A percentile compares a stretch with the other conserved stretches of the same genome.
Conservation (phyloP, 148 eudicot species). For the Oxyria digyna region DNA sequence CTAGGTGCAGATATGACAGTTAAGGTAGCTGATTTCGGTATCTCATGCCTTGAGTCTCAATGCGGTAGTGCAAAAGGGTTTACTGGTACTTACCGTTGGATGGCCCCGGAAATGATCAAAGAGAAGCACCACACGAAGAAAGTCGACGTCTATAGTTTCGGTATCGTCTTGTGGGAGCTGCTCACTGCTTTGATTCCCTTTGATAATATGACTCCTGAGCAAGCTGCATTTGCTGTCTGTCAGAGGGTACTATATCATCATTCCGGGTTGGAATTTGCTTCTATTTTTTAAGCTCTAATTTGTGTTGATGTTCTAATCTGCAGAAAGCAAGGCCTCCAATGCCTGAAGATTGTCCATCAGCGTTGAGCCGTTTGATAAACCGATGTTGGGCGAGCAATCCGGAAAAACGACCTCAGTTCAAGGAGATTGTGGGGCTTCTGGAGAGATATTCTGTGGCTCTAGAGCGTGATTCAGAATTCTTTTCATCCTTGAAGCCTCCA, state of each 20-base stretch:
- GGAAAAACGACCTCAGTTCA: constrained; percentile 62
- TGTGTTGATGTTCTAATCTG: constrained; percentile 7
- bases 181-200: constrained; percentile 83
- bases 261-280: too few species aligned
- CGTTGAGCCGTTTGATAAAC: constrained; percentile 48
- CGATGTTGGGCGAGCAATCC: constrained; percentile 88
- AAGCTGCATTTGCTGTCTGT: constrained; percentile 98
- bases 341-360: constrained; percentile 61
- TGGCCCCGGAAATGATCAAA: constrained; percentile 97
- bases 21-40: constrained; percentile 97
- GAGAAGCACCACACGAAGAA: constrained; percentile 88
- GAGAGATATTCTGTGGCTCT: constrained; percentile 47
- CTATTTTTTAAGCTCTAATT: too few species aligned
- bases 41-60: constrained; percentile 94
- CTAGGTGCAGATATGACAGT: constrained; percentile 79
- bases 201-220: constrained; percentile 95
- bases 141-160: constrained; percentile 96
- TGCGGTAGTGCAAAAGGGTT: constrained; percentile 83
- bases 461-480: constrained; percentile 57
- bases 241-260: constrained; percentile 57
- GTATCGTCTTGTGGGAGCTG: constrained; percentile 94
- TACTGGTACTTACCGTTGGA: constrained; percentile 96
- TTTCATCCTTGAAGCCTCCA: constrained; percentile 32
- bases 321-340: constrained; percentile 97
- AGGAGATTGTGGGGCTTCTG: constrained; percentile 49